Percentiles rank a stretch among this genome's conserved stretches.
These are phyloP conservation scores for Acidomyces sp. DNA, from an alignment of 495 filamentous ascomycete species.

Conservation along the genomic window DNA sequence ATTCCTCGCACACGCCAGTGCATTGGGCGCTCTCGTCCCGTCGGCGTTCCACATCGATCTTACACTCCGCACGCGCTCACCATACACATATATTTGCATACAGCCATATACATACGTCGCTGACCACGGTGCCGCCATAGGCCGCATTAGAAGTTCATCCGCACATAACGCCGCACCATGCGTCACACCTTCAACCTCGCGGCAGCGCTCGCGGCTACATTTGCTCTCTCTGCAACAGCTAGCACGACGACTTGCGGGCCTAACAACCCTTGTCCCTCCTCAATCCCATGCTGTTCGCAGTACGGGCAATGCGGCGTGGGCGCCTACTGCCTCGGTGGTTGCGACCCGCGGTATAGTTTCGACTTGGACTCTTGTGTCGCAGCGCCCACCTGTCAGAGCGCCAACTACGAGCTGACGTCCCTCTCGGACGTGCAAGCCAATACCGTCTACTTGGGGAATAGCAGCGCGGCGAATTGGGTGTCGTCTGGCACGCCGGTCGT, in stretches of 20 bases:
- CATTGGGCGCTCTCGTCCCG: too few relatives aligned
- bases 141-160: too few relatives aligned
- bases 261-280: conserved; percentile 55
- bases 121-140: too few relatives aligned
- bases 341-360: conserved; percentile 73
- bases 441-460: conserved; percentile 72
- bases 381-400: conserved; percentile 63
- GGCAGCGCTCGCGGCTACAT: conserved; percentile 17
- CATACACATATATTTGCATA: too few relatives aligned
- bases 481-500: conserved; percentile 59
- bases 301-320: conserved; percentile 90
- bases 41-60: too few relatives aligned
- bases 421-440: conserved; percentile 57
- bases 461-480: conserved; percentile 71
- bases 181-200: conserved; percentile 13
- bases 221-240: conserved; percentile 7
- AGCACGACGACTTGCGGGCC: conserved; percentile 35
- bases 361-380: conserved; percentile 77
- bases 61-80: too few relatives aligned
- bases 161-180: too few relatives aligned
- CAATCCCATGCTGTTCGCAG: conserved; percentile 83
- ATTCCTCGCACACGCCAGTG: too few relatives aligned
- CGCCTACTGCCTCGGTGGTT: conserved; percentile 91
- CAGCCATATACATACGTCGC: too few relatives aligned
- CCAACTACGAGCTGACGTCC: conserved; percentile 56